Evolutionary conservation across 2,329 filamentous ascomycete genomes (phyloP), one percentile per base, ranked within the genome.

Genomic region (Penicillium capsulatum): DNA sequence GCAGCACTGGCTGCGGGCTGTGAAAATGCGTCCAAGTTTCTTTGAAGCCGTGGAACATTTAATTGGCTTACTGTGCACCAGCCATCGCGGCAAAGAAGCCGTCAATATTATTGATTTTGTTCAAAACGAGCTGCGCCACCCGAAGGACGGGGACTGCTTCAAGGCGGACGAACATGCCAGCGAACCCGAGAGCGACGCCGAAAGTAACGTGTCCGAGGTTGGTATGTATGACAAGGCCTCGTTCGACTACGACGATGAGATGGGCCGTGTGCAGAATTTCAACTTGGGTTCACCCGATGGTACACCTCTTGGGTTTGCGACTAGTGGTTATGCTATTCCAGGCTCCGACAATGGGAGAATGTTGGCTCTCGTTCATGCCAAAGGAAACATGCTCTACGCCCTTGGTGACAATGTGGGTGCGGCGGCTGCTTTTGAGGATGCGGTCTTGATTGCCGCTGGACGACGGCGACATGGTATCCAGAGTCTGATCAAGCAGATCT

Each of bases 311-410:
- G 59, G 83, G 0, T 89, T 84, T 58, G 84, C 81, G 1, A 83
- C 83, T 3, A 92, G 86, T 62, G 90, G 89, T 11, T 97, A 94
- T 63, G 78, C 81, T 10, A 82, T 98, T 30, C 78, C 89, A 4
- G 89, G 84, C 2, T 80, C 77, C 30, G 92, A 98, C 52, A 97
- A 96, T 60, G 92, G 91, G 7, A 80, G 92, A 44, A 88, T 98
- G 57, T 76, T 98, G 31, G 86, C 89, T n/a, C 75, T 98, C 11
- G 81, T 97, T 28, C 92, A 98, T 66, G 90, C 91, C 14, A 98
- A 97, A 65, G 92, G 91, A n/a, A 97, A 97, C 48, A 94, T 97
- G 84, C 74, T 97, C 2, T 98, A 98, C 65, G 81, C 86, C 17
- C 70, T 94, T 19, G 91, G 91, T 31, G 84, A 96, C 50, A 85